Evolutionary conservation across 805 yeast species (phyloP), one percentile per base, ranked within the genome.

Genomic region (Zygoascus ofunaensis): DNA sequence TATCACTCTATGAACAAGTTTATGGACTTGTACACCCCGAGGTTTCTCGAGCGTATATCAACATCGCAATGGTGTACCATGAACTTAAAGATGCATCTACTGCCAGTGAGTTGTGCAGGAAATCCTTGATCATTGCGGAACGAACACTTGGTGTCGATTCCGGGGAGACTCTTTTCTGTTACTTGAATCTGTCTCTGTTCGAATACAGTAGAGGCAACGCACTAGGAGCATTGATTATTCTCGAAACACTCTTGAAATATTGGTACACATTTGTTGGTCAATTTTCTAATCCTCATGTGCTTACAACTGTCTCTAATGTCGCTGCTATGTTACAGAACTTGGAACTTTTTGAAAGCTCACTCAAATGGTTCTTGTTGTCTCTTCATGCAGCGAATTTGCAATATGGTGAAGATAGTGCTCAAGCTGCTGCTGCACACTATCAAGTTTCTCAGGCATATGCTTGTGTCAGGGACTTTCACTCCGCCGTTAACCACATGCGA

Each of bases 91-190:
- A 73, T 54, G 59, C 65, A 18, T 65, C 68, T 20, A 79, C 77
- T 51, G 87, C 96, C 10, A 70, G 78, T 42, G 73, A 71, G 10
- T 67, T 76, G 51, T 75, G 80, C 15, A 77, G 92, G 54, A 80
- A 76, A 59, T 77, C 95, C 1, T 73, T 79, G 49, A 68, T 77
- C 34, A 76, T 87, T 49, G 71, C 80, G 48, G 97, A 90, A 69
- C 79, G 97, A 65, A 72, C 79, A 10, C 62, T 69, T 42, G 98
- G 98, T 49, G 62, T 79, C 50, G 97, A 90, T 58, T 76, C 92
- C 12, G 76, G 74, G 55, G 90, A 87, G 51, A 74, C 89, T 21
- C 62, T 86, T 33, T 73, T 86, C 52, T 69, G 85, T 34, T 76
- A 82, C 59, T 71, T 80, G 54, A 87, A 86, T 63, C 66, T 89